phyloP scores from a whole-genome alignment of 2,329 filamentous ascomycete species.

The Albifimbria verrucaria region DNA sequence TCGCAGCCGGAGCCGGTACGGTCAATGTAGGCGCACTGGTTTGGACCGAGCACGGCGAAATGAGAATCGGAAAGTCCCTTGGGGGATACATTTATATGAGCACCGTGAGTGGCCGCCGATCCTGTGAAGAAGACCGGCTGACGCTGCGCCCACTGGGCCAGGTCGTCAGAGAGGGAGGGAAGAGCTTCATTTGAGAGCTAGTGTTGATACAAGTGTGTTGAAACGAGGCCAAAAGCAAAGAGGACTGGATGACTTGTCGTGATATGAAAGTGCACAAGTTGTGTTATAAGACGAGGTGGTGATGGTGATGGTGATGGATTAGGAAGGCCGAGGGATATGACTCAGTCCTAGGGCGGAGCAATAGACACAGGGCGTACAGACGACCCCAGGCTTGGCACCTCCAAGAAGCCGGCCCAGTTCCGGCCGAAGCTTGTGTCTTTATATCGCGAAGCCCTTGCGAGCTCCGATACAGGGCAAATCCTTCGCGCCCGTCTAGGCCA shows the following conservation, averaged over 20 bases:
- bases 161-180: conserved; percentile 48
- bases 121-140: conserved; percentile 76
- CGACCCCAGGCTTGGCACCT: too few species aligned
- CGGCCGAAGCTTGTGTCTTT: too few species aligned
- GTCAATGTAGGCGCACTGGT: conserved; percentile 67
- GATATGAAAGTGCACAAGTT: neutral
- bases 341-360: neutral
- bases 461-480: too few species aligned
- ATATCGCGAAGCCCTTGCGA: too few species aligned
- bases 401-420: too few species aligned
- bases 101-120: conserved; percentile 64
- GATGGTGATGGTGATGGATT: too few species aligned
- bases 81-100: conserved; percentile 73
- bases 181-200: conserved; percentile 54
- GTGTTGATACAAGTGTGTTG: neutral
- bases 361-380: too few species aligned
- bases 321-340: neutral
- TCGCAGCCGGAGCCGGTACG: conserved; percentile 73
- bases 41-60: conserved; percentile 57
- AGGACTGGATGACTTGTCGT: neutral
- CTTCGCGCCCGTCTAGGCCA: too few species aligned
- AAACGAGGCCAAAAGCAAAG: neutral
- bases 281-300: neutral
- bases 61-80: conserved; percentile 66
- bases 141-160: conserved; percentile 60